A percentile compares a stretch with the other conserved stretches of the same genome.
phyloP scores from a whole-genome alignment of 2,329 filamentous ascomycete species.

The Orbilia ellipsospora region DNA sequence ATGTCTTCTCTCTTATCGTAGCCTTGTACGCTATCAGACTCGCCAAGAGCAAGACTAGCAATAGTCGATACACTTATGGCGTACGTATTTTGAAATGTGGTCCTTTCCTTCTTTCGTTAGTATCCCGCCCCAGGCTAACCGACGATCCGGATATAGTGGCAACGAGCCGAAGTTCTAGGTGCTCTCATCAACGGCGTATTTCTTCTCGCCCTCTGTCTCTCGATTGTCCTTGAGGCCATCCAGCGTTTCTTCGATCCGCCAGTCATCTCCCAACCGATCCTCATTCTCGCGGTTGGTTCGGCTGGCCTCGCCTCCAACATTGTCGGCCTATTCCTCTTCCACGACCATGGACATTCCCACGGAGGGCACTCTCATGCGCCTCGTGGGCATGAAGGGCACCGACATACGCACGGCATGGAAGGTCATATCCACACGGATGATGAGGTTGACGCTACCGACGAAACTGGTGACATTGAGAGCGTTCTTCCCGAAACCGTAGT shows the following conservation, averaged over 20 bases:
- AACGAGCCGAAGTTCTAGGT: slow-evolving; percentile 95
- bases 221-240: slow-evolving; percentile 94
- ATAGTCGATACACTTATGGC: slow-evolving; percentile 94
- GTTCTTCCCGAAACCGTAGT: slow-evolving; percentile 73
- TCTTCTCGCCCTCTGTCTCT: slow-evolving; percentile 92
- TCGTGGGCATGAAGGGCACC: slow-evolving; percentile 60
- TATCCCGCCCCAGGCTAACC: slow-evolving; percentile 52
- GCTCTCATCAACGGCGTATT: slow-evolving; percentile 98
- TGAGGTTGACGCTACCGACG: slow-evolving; percentile 66
- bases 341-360: slow-evolving; percentile 89
- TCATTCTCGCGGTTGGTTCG: slow-evolving; percentile 90
- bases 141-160: slow-evolving; percentile 72
- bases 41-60: slow-evolving; percentile 79
- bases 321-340: slow-evolving; percentile 87
- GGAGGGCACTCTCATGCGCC: slow-evolving; percentile 69
- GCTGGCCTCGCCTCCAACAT: slow-evolving; percentile 89
- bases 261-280: slow-evolving; percentile 81
- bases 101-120: too few species aligned
- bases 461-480: slow-evolving; percentile 71
- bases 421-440: slow-evolving; percentile 65
- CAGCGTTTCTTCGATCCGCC: slow-evolving; percentile 92
- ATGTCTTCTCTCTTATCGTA: slow-evolving; percentile 92
- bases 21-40: slow-evolving; percentile 95
- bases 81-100: slow-evolving; percentile 66
- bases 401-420: slow-evolving; percentile 66